phyloP scores from a whole-genome alignment of 73 alveolate genomes.

The Paraurostyla sp. region DNA sequence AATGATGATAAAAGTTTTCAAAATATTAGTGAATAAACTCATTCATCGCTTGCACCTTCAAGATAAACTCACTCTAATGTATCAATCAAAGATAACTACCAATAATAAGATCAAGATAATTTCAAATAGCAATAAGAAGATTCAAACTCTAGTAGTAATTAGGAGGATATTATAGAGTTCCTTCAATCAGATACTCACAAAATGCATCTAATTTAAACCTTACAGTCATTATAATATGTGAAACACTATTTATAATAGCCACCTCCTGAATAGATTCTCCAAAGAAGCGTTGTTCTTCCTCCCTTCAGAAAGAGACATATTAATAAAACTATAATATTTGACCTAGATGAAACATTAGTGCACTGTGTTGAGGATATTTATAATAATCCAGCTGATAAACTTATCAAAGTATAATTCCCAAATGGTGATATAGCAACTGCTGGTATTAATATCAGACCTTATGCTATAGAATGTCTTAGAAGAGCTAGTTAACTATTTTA shows the following conservation, averaged over 20 bases:
- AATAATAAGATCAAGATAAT: neutral
- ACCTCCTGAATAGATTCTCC: neutral
- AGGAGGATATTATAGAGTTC: conserved; percentile 41
- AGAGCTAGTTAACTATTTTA: conserved; percentile 70
- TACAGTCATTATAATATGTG: conserved; percentile 29
- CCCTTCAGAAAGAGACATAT: conserved; percentile 10
- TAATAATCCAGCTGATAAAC: neutral
- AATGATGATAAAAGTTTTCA: neutral
- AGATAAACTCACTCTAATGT: neutral
- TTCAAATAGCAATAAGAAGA: neutral
- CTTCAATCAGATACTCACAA: conserved; percentile 46
- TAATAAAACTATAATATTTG: conserved; percentile 66
- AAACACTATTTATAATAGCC: neutral
- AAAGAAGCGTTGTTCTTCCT: conserved; percentile 33
- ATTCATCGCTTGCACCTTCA: neutral
- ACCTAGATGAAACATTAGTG: conserved; percentile 68
- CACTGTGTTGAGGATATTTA: conserved; percentile 49
- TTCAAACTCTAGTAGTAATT: neutral
- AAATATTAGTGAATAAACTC: neutral
- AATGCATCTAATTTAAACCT: conserved; percentile 28
- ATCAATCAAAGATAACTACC: neutral
- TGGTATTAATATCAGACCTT: conserved; percentile 85
- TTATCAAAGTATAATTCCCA: conserved; percentile 50
- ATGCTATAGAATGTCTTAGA: conserved; percentile 73
- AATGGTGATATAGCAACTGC: conserved; percentile 62